These are phyloP conservation scores for Ceratocystis albifundus DNA, from an alignment of 2,329 filamentous ascomycete genomes.

Conservation along the genomic window DNA sequence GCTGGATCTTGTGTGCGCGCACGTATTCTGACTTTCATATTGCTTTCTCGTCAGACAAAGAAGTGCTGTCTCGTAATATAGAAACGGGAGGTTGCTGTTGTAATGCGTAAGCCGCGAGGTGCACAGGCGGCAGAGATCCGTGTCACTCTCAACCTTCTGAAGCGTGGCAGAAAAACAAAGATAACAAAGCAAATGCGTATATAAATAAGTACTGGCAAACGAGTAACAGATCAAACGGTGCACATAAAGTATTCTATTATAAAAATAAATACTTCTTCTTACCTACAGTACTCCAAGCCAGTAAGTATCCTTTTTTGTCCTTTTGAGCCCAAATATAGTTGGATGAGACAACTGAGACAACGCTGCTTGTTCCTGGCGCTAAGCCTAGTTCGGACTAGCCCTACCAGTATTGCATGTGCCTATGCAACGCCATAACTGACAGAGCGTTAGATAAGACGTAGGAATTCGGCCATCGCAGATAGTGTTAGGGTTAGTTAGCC, in stretches of 20 bases:
- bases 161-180: not conserved
- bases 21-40: not conserved
- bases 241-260: not conserved
- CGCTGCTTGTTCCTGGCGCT: constrained; percentile 23
- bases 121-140: not conserved
- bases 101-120: not conserved
- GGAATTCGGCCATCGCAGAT: not conserved
- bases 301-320: not conserved
- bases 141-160: not conserved
- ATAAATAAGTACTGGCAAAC: not conserved
- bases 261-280: not conserved
- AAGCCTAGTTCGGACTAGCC: constrained; percentile 10
- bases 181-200: not conserved
- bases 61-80: not conserved
- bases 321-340: constrained; percentile 8
- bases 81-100: not conserved
- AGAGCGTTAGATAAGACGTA: not conserved
- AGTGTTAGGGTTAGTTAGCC: not conserved
- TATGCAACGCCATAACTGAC: not conserved
- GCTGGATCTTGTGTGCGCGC: not conserved
- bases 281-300: not conserved
- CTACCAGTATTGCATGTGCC: not conserved
- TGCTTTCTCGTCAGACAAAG: not conserved
- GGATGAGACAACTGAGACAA: not conserved
- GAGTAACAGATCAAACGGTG: not conserved